Evolutionary conservation across 495 filamentous ascomycete genomes (phyloP), one percentile per base, ranked within the genome.

Genomic region (Aspergillus haitiensis): DNA sequence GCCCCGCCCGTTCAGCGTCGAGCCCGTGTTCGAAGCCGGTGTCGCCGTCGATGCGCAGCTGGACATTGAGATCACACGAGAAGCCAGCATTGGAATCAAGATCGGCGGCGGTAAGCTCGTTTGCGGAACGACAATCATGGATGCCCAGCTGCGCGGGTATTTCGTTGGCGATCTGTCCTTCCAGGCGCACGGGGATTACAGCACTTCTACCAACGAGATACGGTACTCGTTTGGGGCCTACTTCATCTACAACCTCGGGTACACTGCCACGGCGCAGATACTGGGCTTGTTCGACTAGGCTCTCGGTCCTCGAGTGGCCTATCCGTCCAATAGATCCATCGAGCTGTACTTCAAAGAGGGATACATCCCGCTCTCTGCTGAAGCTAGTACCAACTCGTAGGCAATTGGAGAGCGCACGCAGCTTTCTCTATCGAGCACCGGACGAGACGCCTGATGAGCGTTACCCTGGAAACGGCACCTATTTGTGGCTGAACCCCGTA

Each of bases 1-100:
- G 21, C 61, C 59, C 42, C 44, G 39, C 21, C 49, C 60, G 33
- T 50, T 21, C 16, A 52, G 39, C 21, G 39, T 70, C 47, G 56
- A 62, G 56, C 67, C 64, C 12, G 52, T 56, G 15, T 67, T 70
- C 55, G 11, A 64, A 13, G 68, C 66, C 8, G 56, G 62, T 6
- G 68, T 65, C 11, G 50, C 55, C 15, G 61, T 65, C 0, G 45
- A 60, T 52, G 64, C 68, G 0, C 47, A 66, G 21, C 52, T 69
- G 16, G 61, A 67, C 52, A 51, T 71, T 31, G 11, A 47, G 0
- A 60, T 70, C 5, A 64, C 64, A 6, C 65, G 60, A 3, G 59
- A 71, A 52, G 67, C 65, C 7, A 69, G 58, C 40, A 49, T 70
- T 18, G 67, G 67, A 18, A 63, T 70, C 53, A 65, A 59, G 21